Evolutionary conservation across 2,329 filamentous ascomycete genomes (phyloP).

Genomic region (Penicillium sp.): DNA sequence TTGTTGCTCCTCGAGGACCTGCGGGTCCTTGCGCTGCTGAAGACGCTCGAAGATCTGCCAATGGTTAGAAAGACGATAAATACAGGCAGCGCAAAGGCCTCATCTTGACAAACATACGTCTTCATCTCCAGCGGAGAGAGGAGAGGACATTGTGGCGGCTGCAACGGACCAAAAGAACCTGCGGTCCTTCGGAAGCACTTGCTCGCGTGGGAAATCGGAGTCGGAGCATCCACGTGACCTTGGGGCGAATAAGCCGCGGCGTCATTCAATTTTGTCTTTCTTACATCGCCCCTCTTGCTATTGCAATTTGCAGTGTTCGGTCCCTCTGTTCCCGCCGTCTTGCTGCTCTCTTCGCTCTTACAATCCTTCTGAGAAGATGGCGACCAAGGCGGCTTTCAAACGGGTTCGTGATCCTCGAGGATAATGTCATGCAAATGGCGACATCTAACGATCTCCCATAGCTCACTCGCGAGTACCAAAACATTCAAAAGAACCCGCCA

Average conservation of each 20-base stretch:
- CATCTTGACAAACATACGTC: constrained; percentile 25
- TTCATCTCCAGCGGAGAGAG: constrained; percentile 39
- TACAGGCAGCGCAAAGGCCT: neutral
- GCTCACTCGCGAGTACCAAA: constrained; percentile 60
- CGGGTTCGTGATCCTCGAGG: constrained; percentile 47
- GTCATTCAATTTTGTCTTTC: neutral
- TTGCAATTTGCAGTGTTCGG: too few relatives aligned
- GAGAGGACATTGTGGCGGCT: constrained; percentile 41
- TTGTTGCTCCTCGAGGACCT: constrained; percentile 54
- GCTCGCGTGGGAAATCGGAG: constrained; percentile 8
- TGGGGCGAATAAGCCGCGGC: constrained; percentile 1
- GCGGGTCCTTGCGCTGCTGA: constrained; percentile 52
- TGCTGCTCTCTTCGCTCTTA: neutral
- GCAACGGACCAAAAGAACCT: constrained; percentile 28
- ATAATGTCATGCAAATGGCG: neutral
- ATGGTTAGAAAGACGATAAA: neutral
- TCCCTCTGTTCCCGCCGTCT: too few relatives aligned
- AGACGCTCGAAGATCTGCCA: constrained; percentile 34
- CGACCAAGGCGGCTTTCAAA: constrained; percentile 66
- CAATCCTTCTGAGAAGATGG: constrained; percentile 47
- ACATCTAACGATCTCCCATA: constrained; percentile 23
- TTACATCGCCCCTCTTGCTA: too few relatives aligned
- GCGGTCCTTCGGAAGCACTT: constrained; percentile 10
- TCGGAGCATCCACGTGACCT: constrained; percentile 22
- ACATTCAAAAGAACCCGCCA: constrained; percentile 68